Evolutionary conservation across 768 basidiomycete species (phyloP).

Genomic region (Steccherinum ochraceum): DNA sequence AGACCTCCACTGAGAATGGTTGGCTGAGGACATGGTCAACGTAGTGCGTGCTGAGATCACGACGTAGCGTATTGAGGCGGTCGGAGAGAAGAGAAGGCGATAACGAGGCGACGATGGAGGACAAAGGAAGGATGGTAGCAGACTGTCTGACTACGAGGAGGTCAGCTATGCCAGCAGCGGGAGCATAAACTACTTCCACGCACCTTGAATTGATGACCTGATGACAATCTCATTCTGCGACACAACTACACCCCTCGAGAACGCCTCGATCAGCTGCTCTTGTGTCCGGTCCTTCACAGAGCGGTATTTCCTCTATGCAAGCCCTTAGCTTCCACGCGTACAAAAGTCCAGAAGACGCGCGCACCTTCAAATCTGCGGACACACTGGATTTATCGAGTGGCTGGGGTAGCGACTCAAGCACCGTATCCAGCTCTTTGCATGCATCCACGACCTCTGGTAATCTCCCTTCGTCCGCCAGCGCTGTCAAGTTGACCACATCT

Average conservation of each 20-base stretch:
- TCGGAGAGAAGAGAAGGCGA: slow-evolving; percentile 45
- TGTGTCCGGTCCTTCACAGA: slow-evolving; percentile 53
- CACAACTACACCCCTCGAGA: slow-evolving; percentile 49
- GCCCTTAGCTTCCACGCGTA: no score
- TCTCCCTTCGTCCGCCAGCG: slow-evolving; percentile 47
- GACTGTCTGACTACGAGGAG: slow-evolving; percentile 48
- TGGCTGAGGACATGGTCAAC: slow-evolving; percentile 54
- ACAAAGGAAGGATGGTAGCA: slow-evolving; percentile 41
- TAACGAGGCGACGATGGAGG: slow-evolving; percentile 53
- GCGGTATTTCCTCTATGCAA: slow-evolving; percentile 52
- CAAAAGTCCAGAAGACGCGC: slow-evolving; percentile 14
- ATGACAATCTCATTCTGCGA: slow-evolving; percentile 45
- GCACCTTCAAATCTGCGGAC: slow-evolving; percentile 52
- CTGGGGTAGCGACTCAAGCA: slow-evolving; percentile 42
- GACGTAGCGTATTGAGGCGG: slow-evolving; percentile 54
- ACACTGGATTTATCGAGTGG: slow-evolving; percentile 49
- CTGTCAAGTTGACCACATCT: slow-evolving; percentile 38
- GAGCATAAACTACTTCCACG: slow-evolving; percentile 14
- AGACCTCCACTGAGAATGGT: slow-evolving; percentile 34
- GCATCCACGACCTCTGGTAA: slow-evolving; percentile 58
- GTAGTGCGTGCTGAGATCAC: slow-evolving; percentile 55
- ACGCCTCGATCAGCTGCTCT: slow-evolving; percentile 70
- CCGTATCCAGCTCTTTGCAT: slow-evolving; percentile 33
- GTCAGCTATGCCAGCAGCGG: not conserved
- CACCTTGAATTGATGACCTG: slow-evolving; percentile 43